Evolutionary conservation across 1,139 yeast species (phyloP), one percentile per base, ranked within the genome.

Genomic region (Candida anutae): DNA sequence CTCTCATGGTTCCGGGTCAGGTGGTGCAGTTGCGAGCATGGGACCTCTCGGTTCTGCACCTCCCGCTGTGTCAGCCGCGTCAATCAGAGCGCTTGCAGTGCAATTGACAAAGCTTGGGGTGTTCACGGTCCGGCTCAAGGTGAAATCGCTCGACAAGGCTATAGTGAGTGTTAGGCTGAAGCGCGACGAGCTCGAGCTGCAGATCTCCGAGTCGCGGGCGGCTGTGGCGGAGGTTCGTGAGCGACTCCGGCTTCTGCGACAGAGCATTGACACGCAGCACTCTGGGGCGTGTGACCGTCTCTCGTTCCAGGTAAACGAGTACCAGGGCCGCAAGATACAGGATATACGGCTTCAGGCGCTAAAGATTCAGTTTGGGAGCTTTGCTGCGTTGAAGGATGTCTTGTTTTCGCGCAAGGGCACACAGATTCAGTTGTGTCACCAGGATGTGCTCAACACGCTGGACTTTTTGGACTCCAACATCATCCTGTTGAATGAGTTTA

Each of bases 91-190:
- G 13, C 43, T 72, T 18, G 58, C 72, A 1, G 47, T 63, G 10
- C 72, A 68, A 45, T 45, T 71, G 24, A 43, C 63, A 26, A 65
- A 58, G 38, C 53, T 70, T 14, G 61, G 62, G 24, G 39, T 57
- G 1, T 30, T 45, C 28, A 58, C 46, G 43, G 36, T 40, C 17
- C 46, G 39, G 21, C 43, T 45, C 25, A 52, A 42, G 35, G 37
- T 39, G 16, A 55, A 42, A 21, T 52, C 50, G 13, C 48, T 55
- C 3, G 38, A 50, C 8, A 40, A 39, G 19, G 10, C 19, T 10
- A 17, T 10, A 10, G 19, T 8, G 8, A 17, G 8, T 17, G 19
- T 17, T 10, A 10, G 9, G 8, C 9, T 10, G 10, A 8, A n/a
- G n/a, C n/a, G n/a, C n/a, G n/a, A n/a, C n/a, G n/a, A n/a, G n/a